Percentiles rank a stretch among this genome's conserved stretches.
These are phyloP conservation scores for Kwoniella pini DNA, from an alignment of 768 basidiomycete species.

Conservation along the genomic window DNA sequence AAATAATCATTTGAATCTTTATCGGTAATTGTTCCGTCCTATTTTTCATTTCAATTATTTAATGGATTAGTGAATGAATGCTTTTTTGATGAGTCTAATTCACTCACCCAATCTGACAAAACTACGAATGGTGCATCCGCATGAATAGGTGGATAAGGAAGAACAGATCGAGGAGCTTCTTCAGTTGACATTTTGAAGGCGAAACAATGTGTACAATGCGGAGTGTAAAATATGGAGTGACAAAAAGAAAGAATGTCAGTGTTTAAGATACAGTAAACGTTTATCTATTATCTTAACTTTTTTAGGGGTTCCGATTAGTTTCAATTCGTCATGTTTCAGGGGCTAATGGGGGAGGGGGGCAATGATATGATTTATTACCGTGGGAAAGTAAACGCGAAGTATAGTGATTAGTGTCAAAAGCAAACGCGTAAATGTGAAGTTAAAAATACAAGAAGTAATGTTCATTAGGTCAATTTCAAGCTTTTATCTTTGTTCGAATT, in stretches of 20 bases:
- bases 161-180: constrained; percentile 36
- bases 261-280: too few species aligned
- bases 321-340: constrained; percentile 1
- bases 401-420: too few species aligned
- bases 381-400: neutral
- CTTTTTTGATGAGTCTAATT: neutral
- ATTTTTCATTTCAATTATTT: too few species aligned
- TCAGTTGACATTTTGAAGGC: constrained; percentile 38
- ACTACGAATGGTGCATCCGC: constrained; percentile 79
- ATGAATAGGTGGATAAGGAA: constrained; percentile 79
- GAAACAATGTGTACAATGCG: neutral
- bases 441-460: too few species aligned
- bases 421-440: too few species aligned
- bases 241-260: neutral
- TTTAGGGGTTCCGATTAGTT: neutral
- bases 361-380: neutral
- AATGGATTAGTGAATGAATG: too few species aligned
- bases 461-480: too few species aligned
- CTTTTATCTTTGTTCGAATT: too few species aligned
- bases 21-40: constrained; percentile 76
- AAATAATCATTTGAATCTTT: constrained; percentile 90
- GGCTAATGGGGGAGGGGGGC: neutral
- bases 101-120: constrained; percentile 81
- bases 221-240: neutral
- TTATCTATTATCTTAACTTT: neutral